Conservation (phyloP, 2,329 filamentous ascomycete genomes). For the Diaporthe longicolla region DNA sequence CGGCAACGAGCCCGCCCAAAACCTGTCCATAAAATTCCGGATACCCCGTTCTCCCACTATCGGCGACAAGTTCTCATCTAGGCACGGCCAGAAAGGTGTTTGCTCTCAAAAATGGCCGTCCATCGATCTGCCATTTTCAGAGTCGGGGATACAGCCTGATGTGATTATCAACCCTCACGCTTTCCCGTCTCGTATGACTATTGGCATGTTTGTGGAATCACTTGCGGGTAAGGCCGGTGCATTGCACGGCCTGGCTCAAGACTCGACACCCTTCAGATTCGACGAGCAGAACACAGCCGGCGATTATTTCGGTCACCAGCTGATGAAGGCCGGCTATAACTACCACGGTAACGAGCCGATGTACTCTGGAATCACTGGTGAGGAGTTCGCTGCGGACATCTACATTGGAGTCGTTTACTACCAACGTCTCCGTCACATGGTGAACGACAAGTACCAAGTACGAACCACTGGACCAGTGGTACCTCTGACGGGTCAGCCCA, state of each 20-base stretch:
- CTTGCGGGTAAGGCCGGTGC: conserved; percentile 95
- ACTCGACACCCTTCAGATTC: conserved; percentile 95
- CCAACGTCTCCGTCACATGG: conserved; percentile 98
- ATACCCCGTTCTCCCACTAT: conserved; percentile 92
- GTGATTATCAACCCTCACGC: conserved; percentile 99
- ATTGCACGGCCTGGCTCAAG: conserved; percentile 94
- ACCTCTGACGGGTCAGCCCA: conserved; percentile 91
- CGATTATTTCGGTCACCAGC: conserved; percentile 96
- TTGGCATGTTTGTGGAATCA: conserved; percentile 99
- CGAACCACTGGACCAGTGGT: conserved; percentile 95
- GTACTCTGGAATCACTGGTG: conserved; percentile 96
- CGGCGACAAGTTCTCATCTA: conserved; percentile 98
- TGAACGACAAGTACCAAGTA: conserved; percentile 99
- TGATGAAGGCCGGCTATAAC: conserved; percentile 96
- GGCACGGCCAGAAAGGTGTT: conserved; percentile 98
- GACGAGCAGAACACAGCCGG: conserved; percentile 91
- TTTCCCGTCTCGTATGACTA: conserved; percentile 99
- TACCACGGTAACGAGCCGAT: conserved; percentile 99
- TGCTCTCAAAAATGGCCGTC: conserved; percentile 95
- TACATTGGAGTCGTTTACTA: conserved; percentile 99
- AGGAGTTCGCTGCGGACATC: conserved; percentile 94
- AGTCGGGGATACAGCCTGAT: conserved; percentile 96
- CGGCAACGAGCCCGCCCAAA: conserved; percentile 86
- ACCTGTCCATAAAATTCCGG: conserved; percentile 92
- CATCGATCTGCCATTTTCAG: conserved; percentile 95